Conservation (phyloP, 139 green algal genomes). For the Dunaliella primolecta region DNA sequence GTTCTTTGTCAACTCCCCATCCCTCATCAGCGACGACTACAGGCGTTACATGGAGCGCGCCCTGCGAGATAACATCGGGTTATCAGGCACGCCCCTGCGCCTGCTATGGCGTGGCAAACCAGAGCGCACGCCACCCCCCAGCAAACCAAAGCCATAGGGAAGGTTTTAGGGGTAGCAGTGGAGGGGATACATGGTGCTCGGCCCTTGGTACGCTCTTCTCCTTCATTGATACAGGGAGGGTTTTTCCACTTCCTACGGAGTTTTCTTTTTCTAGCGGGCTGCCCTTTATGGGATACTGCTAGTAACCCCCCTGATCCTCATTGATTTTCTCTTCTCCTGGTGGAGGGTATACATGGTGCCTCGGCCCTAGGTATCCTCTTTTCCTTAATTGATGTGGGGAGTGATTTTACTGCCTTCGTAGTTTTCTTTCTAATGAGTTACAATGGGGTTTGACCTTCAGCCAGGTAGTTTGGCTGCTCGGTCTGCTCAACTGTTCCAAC, state of each 20-base stretch:
- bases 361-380: neutral
- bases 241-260: neutral
- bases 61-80: conserved; percentile 81
- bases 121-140: neutral
- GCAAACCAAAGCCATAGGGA: too few relatives aligned
- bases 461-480: too few relatives aligned
- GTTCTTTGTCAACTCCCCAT: conserved; percentile 93
- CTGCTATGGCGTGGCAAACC: conserved; percentile 80
- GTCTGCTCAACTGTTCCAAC: too few relatives aligned
- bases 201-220: neutral
- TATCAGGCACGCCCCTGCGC: conserved; percentile 79
- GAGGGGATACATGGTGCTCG: neutral
- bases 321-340: too few relatives aligned
- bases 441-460: too few relatives aligned
- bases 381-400: neutral
- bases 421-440: too few relatives aligned
- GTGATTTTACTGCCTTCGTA: neutral
- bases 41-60: conserved; percentile 63
- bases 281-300: too few relatives aligned
- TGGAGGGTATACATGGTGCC: neutral
- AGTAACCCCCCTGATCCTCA: too few relatives aligned
- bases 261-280: too few relatives aligned
- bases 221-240: neutral
- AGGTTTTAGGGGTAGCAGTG: neutral
- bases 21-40: conserved; percentile 89